Conservation (phyloP, 352 stramenopile genomes). For the Achlya hypogyna region DNA sequence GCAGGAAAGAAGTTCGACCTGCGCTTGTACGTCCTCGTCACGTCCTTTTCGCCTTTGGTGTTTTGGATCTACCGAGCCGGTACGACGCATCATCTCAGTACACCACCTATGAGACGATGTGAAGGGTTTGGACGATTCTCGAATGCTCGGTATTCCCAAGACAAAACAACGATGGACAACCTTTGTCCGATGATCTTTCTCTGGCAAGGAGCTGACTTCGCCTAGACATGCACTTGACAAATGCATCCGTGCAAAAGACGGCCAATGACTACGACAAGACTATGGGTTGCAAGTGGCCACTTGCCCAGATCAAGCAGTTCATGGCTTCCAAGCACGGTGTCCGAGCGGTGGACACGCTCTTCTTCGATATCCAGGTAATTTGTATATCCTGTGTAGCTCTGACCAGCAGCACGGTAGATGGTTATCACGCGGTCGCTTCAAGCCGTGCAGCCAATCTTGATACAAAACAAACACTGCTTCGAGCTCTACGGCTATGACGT, state of each 20-base stretch:
- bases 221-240: conserved; percentile 90
- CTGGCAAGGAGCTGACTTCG: conserved; percentile 9
- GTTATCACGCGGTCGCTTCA: conserved; percentile 78
- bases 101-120: conserved; percentile 21
- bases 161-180: conserved; percentile 32
- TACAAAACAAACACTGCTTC: conserved; percentile 86
- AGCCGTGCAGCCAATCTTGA: conserved; percentile 79
- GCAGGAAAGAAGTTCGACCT: conserved; percentile 88
- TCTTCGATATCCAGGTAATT: conserved; percentile 62
- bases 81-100: conserved; percentile 23
- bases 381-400: neutral
- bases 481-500: conserved; percentile 88
- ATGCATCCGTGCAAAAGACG: conserved; percentile 87
- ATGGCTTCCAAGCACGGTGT: conserved; percentile 62
- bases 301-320: conserved; percentile 49
- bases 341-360: conserved; percentile 50
- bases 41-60: conserved; percentile 36
- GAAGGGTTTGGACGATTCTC: conserved; percentile 78
- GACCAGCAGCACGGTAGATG: conserved; percentile 10
- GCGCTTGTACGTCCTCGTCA: conserved; percentile 84
- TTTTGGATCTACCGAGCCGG: conserved; percentile 48
- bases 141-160: conserved; percentile 26
- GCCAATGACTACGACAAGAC: conserved; percentile 63
- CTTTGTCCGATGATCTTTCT: neutral
- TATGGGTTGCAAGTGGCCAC: conserved; percentile 57